These are phyloP conservation scores for Curvularia sp. DNA, from an alignment of 2,329 filamentous ascomycete genomes.

Conservation along the genomic window DNA sequence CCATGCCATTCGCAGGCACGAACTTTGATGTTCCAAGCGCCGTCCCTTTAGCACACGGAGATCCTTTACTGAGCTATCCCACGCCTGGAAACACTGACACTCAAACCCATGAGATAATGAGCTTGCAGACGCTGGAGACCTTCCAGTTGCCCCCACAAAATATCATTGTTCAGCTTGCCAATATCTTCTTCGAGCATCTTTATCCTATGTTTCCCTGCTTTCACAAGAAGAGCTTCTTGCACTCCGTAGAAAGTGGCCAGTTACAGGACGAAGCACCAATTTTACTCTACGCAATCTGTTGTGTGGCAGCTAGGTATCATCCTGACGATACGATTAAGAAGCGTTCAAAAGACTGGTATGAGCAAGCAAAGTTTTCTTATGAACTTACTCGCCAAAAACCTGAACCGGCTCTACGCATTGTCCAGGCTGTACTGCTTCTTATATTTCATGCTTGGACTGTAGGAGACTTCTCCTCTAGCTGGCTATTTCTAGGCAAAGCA, in stretches of 20 bases:
- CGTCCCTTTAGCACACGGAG: background rate
- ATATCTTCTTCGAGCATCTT: conserved; percentile 37
- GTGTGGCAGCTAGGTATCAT: conserved; percentile 36
- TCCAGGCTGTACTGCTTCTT: conserved; percentile 39
- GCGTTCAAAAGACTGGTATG: conserved; percentile 37
- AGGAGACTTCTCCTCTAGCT: conserved; percentile 41
- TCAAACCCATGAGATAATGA: background rate
- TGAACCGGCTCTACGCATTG: conserved; percentile 28
- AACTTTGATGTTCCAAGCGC: conserved; percentile 17
- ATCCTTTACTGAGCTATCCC: background rate
- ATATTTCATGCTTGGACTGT: conserved; percentile 32
- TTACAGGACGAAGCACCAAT: conserved; percentile 31
- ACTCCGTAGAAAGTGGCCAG: conserved; percentile 20
- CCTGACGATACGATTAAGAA: conserved; percentile 27
- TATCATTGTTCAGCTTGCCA: conserved; percentile 30
- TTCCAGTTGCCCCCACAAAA: conserved; percentile 27
- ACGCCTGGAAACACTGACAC: conserved; percentile 1
- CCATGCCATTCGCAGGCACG: conserved; percentile 19
- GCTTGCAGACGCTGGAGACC: conserved; percentile 14
- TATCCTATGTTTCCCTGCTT: conserved; percentile 40
- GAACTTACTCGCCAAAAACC: conserved; percentile 33
- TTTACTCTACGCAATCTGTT: conserved; percentile 39
- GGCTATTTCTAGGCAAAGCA: conserved; percentile 42
- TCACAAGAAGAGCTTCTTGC: conserved; percentile 32
- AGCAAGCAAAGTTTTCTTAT: conserved; percentile 40